These are phyloP conservation scores for Leucoagaricus sp. DNA, from an alignment of 1,284 basidiomycete species.

Conservation along the genomic window DNA sequence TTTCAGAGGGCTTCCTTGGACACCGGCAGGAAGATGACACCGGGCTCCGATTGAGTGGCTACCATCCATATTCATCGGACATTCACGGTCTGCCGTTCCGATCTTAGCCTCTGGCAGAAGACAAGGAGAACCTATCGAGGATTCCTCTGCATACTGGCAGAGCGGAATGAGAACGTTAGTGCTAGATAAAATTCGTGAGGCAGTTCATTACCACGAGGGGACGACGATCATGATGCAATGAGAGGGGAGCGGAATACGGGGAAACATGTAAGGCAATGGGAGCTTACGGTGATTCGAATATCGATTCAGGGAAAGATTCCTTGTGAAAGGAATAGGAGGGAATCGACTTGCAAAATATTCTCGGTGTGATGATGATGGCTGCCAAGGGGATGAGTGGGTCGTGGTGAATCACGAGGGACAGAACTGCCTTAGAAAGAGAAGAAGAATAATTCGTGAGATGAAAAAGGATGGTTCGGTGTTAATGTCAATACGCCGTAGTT, in stretches of 20 bases:
- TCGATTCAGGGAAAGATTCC: background rate
- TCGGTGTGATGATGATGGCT: background rate
- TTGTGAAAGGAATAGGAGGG: background rate
- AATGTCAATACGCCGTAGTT: background rate
- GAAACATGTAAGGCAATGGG: too few species aligned
- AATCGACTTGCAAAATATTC: background rate
- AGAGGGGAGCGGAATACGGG: too few species aligned
- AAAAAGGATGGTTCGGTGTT: background rate
- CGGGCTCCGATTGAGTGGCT: background rate
- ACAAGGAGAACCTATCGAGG: too few species aligned
- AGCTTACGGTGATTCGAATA: too few species aligned
- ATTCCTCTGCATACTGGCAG: too few species aligned
- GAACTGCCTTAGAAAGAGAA: background rate
- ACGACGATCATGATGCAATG: too few species aligned
- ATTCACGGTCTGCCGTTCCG: background rate
- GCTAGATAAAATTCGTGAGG: too few species aligned
- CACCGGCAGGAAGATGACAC: background rate
- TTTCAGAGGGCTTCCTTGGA: background rate
- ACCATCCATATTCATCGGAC: too few species aligned
- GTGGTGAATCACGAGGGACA: background rate
- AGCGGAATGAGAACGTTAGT: too few species aligned
- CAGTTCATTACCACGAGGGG: too few species aligned
- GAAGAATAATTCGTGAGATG: background rate
- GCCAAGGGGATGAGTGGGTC: constrained; percentile 7
- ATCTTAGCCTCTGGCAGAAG: background rate